phyloP scores from a whole-genome alignment of 2,329 filamentous ascomycete species.

The Fusarium burgessii region DNA sequence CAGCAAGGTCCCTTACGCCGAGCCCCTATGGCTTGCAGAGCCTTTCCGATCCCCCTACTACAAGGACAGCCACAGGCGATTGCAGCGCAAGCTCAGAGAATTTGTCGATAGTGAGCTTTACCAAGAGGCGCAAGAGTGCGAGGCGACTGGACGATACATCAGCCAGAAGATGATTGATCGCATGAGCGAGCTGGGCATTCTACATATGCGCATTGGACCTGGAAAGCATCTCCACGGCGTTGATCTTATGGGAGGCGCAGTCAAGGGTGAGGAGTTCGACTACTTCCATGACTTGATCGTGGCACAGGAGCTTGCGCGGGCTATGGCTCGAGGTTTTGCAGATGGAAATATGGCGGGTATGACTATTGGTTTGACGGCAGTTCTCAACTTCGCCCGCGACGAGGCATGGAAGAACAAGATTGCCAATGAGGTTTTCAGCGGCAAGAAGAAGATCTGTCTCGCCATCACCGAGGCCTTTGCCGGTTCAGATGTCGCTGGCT shows the following conservation, averaged over 20 bases:
- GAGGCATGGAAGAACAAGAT: conserved; percentile 74
- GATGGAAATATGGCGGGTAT: conserved; percentile 91
- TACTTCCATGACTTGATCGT: conserved; percentile 88
- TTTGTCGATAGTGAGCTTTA: conserved; percentile 79
- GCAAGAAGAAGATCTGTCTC: conserved; percentile 88
- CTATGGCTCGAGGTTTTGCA: conserved; percentile 82
- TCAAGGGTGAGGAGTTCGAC: conserved; percentile 85
- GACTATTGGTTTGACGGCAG: conserved; percentile 83
- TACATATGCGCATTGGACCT: conserved; percentile 86
- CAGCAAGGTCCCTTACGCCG: conserved; percentile 83
- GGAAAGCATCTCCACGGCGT: conserved; percentile 84
- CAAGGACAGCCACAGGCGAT: conserved; percentile 75
- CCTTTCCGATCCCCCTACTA: conserved; percentile 85
- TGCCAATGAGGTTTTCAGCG: conserved; percentile 78
- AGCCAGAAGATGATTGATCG: conserved; percentile 78
- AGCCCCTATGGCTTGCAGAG: conserved; percentile 84
- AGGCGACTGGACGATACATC: conserved; percentile 79
- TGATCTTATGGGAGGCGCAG: conserved; percentile 73
- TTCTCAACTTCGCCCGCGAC: conserved; percentile 82
- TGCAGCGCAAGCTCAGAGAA: conserved; percentile 77
- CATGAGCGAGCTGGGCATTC: conserved; percentile 79
- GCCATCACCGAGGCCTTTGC: conserved; percentile 92
- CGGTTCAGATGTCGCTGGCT: conserved; percentile 80
- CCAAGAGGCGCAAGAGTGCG: conserved; percentile 81
- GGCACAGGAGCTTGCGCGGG: conserved; percentile 77